Base-by-base conservation (phyloP, 176 grass and related monocot genomes). In the Musa itinerans region DNA sequence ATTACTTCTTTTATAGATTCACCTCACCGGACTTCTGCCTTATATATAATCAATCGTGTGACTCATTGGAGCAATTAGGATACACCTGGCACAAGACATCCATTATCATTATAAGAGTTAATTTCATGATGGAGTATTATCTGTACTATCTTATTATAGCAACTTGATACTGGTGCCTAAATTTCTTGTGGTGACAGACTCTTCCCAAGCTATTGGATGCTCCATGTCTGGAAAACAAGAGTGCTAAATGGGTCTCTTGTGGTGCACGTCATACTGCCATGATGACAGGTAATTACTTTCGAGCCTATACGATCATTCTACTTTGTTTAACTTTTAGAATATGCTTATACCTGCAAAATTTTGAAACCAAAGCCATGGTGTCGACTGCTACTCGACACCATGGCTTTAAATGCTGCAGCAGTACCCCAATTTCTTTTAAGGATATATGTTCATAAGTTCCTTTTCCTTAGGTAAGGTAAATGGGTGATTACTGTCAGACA, bases 241-340 rank as follows among this genome's bases (percentile, higher is more conserved):
- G 88, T 25, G 96, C 89, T 65, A 87, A 79, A 76, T 16, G 79
- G 13, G 91, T 99, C 79, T 92, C 96, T 76, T 99, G 96, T 81
- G 96, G 96, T 66, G 96, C 96, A 72, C 84, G 96, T 22, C 96
- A 99, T 73, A 99, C 86, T 85, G 86, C 96, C 54, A 92, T 99
- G 76, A 89, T 95, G 75, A 95, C 96, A 83, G 96, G 96, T 95
- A 92, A 50, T 6, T 57, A 59, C 17, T 65, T 52, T 53, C 26
- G 48, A 52, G 11, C 52, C 15, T 19, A 70, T 20, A 25, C 11
- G 9, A 70, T 70, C 10, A 4, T 20, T 9, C 17, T n/a, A 51
- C 22, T 61, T 61, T 61, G 16, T 61, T 17, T 6, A 61, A 9
- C 17, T 19, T 61, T 5, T n/a, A 61, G 16, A 61, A 61, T 19